phyloP scores from a whole-genome alignment of 179 eudicot genomes.

The Beta lomatogona region DNA sequence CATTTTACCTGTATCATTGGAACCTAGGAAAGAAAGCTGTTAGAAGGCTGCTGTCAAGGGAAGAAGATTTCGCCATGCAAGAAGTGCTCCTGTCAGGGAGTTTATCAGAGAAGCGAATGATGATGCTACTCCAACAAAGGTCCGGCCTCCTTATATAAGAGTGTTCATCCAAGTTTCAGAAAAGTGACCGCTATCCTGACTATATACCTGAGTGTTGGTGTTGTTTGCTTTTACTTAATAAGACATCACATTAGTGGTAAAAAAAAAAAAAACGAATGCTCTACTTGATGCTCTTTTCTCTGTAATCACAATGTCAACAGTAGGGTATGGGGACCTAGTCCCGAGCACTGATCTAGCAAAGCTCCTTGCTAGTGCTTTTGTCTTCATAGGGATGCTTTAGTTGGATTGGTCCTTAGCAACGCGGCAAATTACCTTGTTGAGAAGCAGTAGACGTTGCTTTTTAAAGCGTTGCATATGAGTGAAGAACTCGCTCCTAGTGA shows the following conservation, averaged over 20 bases:
- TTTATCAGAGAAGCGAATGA: conserved; percentile 13
- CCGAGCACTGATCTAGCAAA: conserved; percentile 56
- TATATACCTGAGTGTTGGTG: conserved; percentile 49
- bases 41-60: conserved; percentile 36
- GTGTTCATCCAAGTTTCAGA: conserved; percentile 41
- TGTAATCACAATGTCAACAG: conserved; percentile 79
- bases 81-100: conserved; percentile 35
- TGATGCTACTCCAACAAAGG: conserved; percentile 18
- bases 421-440: conserved; percentile 72
- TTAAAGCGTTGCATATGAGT: conserved; percentile 43
- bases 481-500: conserved; percentile 34
- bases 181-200: conserved; percentile 36
- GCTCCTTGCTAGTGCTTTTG: conserved; percentile 61
- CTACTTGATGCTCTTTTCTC: conserved; percentile 72
- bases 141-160: conserved; percentile 27
- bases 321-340: conserved; percentile 84
- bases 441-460: conserved; percentile 57
- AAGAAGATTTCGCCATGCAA: conserved; percentile 42
- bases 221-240: conserved; percentile 47
- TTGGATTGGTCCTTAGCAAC: conserved; percentile 64
- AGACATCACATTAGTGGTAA: conserved; percentile 54
- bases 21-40: conserved; percentile 30
- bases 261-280: conserved; percentile 40
- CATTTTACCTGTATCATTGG: conserved; percentile 35
- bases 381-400: conserved; percentile 64